Conservation (phyloP, 1,284 basidiomycete genomes). For the Pseudozyma tsukubaensis region DNA sequence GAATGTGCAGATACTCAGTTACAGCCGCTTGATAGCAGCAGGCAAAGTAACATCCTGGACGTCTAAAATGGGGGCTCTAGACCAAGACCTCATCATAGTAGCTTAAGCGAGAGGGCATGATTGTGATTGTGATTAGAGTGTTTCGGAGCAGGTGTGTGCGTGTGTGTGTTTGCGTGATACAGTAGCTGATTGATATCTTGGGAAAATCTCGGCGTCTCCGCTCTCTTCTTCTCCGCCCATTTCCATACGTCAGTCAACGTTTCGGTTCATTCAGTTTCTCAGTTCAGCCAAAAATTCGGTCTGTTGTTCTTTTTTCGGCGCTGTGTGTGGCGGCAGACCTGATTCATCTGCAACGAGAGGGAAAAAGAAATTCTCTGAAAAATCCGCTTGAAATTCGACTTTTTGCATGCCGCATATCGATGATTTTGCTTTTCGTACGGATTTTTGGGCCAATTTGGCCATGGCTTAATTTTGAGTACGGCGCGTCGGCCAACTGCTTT, state of each 20-base stretch:
- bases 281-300: neutral
- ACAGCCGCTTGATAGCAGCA: too few species aligned
- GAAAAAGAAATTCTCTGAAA: neutral
- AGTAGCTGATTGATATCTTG: slow-evolving; percentile 2
- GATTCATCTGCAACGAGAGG: slow-evolving; percentile 10
- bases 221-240: slow-evolving; percentile 1
- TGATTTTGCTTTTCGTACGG: too few species aligned
- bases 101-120: too few species aligned
- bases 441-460: too few species aligned
- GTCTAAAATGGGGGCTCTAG: too few species aligned
- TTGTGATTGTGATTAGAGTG: too few species aligned
- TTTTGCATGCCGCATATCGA: neutral
- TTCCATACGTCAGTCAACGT: slow-evolving; percentile 21
- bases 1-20: too few species aligned
- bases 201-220: slow-evolving; percentile 16
- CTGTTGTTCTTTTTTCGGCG: neutral
- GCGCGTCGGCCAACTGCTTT: too few species aligned
- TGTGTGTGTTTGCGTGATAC: neutral
- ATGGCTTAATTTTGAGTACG: too few species aligned
- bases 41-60: too few species aligned
- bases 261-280: neutral
- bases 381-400: neutral
- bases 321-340: neutral
- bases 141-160: too few species aligned
- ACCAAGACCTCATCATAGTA: too few species aligned